These are phyloP conservation scores for Candida tetrigidarum DNA, from an alignment of 1,139 yeast genomes.

Conservation along the genomic window DNA sequence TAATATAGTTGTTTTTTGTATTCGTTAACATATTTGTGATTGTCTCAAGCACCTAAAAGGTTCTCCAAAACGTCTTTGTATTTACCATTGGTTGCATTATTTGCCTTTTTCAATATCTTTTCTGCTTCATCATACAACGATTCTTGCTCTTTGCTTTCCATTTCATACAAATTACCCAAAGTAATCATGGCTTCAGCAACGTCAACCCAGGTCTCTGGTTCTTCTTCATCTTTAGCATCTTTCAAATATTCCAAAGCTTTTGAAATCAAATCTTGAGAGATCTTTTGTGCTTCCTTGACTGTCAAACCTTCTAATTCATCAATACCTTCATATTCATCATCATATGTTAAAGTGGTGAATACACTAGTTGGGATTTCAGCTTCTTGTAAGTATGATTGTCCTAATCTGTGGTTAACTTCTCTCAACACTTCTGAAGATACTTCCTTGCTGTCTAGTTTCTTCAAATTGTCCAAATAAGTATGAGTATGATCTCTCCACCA, in stretches of 20 bases:
- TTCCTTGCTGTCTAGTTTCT: constrained; percentile 22
- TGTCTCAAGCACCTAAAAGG: no score
- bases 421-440: constrained; percentile 21
- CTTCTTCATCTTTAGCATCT: constrained; percentile 67
- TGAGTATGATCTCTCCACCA: constrained; percentile 63
- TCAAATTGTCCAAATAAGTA: constrained; percentile 44
- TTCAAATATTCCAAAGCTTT: constrained; percentile 61
- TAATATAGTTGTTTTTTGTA: background rate
- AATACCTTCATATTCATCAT: constrained; percentile 49
- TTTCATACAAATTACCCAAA: constrained; percentile 71
- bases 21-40: no score
- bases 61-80: constrained; percentile 59
- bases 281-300: constrained; percentile 47
- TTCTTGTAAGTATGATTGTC: constrained; percentile 64
- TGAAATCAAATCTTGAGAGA: constrained; percentile 54
- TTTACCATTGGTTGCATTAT: constrained; percentile 77
- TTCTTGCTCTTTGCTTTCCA: constrained; percentile 70
- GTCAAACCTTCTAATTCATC: constrained; percentile 44
- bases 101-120: constrained; percentile 60
- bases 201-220: constrained; percentile 80
- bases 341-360: constrained; percentile 61
- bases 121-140: constrained; percentile 69
- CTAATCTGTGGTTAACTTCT: constrained; percentile 52
- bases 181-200: constrained; percentile 85
- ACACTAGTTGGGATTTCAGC: constrained; percentile 64